A percentile compares a stretch with the other conserved stretches of the same genome.
Evolutionary conservation across 768 basidiomycete species (phyloP).

Genomic region (Rhodosporidiobolus odoratus): DNA sequence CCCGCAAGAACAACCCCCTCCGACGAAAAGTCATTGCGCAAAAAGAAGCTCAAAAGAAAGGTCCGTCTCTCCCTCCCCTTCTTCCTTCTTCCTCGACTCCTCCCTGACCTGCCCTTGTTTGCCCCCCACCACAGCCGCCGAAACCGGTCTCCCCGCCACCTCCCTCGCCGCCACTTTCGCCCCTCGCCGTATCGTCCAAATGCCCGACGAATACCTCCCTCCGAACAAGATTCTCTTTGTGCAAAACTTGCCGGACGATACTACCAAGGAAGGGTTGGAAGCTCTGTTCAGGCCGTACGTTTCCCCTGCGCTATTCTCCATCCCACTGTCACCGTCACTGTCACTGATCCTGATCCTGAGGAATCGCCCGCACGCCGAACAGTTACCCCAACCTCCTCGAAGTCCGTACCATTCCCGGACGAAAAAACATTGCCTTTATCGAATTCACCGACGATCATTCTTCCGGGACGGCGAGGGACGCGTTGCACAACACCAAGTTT

Average conservation of each 20-base stretch:
- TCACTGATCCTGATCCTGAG: not conserved
- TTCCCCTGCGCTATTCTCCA: slow-evolving; percentile 1
- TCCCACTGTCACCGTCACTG: not conserved
- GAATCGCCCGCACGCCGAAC: not conserved
- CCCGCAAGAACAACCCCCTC: slow-evolving; percentile 81
- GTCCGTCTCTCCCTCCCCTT: slow-evolving; percentile 53
- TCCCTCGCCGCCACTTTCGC: slow-evolving; percentile 37
- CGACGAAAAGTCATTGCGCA: slow-evolving; percentile 77
- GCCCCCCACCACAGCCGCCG: slow-evolving; percentile 20
- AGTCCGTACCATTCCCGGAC: slow-evolving; percentile 96
- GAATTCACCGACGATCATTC: slow-evolving; percentile 91
- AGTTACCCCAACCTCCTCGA: slow-evolving; percentile 94
- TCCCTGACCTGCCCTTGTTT: not conserved
- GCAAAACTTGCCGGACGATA: slow-evolving; percentile 88
- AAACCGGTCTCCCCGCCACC: slow-evolving; percentile 8
- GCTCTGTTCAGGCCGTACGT: slow-evolving; percentile 84
- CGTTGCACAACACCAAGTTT: slow-evolving; percentile 93
- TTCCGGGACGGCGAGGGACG: slow-evolving; percentile 86
- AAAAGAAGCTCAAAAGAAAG: slow-evolving; percentile 65
- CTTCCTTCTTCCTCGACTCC: not conserved
- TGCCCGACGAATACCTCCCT: slow-evolving; percentile 99
- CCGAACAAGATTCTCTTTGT: slow-evolving; percentile 99
- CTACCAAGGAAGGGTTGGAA: slow-evolving; percentile 86
- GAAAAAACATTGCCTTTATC: slow-evolving; percentile 97
- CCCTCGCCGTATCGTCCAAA: slow-evolving; percentile 62